Evolutionary conservation across 768 basidiomycete species (phyloP).

Genomic region (Xanthoconium purpureum): DNA sequence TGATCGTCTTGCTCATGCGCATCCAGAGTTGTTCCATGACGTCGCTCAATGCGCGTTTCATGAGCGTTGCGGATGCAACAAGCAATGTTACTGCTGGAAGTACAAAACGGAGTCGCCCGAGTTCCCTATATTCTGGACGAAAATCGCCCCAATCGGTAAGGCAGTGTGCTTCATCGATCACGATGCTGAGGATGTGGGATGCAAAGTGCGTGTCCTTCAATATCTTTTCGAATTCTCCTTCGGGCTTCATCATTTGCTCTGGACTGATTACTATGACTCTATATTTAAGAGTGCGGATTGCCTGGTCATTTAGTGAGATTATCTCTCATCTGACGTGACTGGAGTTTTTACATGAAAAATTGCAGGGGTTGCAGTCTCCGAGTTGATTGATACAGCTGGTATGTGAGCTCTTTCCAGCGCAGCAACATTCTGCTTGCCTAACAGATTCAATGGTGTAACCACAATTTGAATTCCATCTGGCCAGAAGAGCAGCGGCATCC

Average conservation of each 20-base stretch:
- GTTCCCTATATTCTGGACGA: not conserved
- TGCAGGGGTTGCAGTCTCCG: not conserved
- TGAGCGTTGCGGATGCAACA: not conserved
- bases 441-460: not conserved
- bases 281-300: not conserved
- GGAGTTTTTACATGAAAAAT: not conserved
- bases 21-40: not conserved
- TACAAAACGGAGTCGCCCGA: not conserved
- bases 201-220: not conserved
- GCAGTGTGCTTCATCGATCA: not conserved
- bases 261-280: not conserved
- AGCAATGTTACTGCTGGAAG: not conserved
- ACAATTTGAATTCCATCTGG: not conserved
- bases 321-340: not conserved
- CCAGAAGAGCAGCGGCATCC: not conserved
- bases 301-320: not conserved
- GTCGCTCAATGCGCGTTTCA: not conserved
- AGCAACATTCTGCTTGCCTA: not conserved
- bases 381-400: not conserved
- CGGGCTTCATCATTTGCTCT: not conserved
- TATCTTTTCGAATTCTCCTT: not conserved
- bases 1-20: not conserved
- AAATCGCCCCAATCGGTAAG: not conserved
- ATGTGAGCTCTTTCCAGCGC: not conserved
- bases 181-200: not conserved